Evolutionary conservation across 75 land plant species (phyloP).

Genomic region (Azolla pinnata): DNA sequence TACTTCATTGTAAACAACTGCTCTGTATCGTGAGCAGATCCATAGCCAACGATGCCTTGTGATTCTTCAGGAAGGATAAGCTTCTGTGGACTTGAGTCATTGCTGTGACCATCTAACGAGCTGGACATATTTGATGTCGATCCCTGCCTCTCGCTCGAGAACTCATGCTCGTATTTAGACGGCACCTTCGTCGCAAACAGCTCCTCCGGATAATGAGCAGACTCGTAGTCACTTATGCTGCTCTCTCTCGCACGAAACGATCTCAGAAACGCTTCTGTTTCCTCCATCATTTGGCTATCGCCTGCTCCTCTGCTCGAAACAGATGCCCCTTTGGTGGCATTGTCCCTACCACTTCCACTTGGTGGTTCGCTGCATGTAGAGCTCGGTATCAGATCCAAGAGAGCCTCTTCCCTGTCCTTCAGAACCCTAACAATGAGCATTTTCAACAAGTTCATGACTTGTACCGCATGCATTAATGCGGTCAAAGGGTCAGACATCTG

Average conservation of each 20-base stretch:
- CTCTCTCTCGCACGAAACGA: background rate
- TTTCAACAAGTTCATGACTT: conserved; percentile 82
- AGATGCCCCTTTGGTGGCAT: conserved; percentile 1
- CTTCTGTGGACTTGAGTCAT: conserved; percentile 1
- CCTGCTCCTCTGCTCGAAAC: background rate
- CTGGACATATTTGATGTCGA: background rate
- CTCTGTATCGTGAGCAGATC: too few species aligned
- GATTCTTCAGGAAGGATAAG: too few species aligned
- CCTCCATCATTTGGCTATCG: background rate
- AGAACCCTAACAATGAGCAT: conserved; percentile 48
- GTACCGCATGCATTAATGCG: conserved; percentile 84
- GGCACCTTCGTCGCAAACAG: background rate
- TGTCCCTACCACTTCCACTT: conserved; percentile 8
- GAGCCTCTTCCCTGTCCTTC: conserved; percentile 47
- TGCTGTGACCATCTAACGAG: conserved; percentile 2
- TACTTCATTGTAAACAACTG: too few species aligned
- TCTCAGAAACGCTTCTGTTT: background rate
- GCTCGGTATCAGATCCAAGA: conserved; percentile 19
- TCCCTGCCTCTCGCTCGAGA: conserved; percentile 5
- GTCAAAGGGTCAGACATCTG: conserved; percentile 86
- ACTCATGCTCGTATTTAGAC: background rate
- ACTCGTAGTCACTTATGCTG: background rate
- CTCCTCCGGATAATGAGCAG: background rate
- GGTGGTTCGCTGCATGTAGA: conserved; percentile 24
- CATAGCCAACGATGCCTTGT: too few species aligned